Evolutionary conservation across 805 yeast genomes (phyloP), one percentile per base, ranked within the genome.

Genomic region (Yamadazyma sp.): DNA sequence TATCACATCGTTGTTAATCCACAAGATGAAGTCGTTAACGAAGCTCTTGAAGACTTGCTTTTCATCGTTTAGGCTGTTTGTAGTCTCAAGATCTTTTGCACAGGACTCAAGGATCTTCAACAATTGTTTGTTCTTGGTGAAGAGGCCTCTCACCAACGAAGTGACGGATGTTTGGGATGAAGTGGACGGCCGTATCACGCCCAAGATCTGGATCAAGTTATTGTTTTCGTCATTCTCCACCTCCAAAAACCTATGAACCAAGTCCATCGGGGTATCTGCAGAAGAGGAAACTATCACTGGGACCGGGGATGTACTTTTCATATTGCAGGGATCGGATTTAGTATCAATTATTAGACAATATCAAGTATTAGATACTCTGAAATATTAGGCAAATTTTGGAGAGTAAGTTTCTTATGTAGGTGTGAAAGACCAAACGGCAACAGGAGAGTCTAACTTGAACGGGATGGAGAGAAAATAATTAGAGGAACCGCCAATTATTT

Each of bases 1-100:
- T n/a, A 64, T 25, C n/a, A 55, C 58, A 32, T 54, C 63, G 20
- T 46, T 52, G 28, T 64, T 68, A n/a, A 60, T 47, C 71, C 71
- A 68, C 27, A 62, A 34, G 18, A 68, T 52, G 44, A 64, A 67
- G 2, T 62, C 64, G 45, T 63, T 68, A 23, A 67, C 55, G 25
- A 67, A 64, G 35, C 43, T 38, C 42, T 68, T 68, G 53, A 65
- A 57, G 9, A 47, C 40, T 35, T 59, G 62, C 28, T 46, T 53
- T 22, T 43, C 41, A 13, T 55, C 62, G 28, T 53, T 47, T 2
- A 32, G 23, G 14, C 41, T 53, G 10, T 38, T 29, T 3, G 37
- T 17, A 2, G 20, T 6, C 12, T 33, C 46, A 20, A 46, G 36
- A 11, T 15, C 6, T 13, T 28, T 33, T 3, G 27, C 10, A 11